These are phyloP conservation scores for Pythium brassicae DNA, from an alignment of 352 stramenopile genomes.

Conservation along the genomic window DNA sequence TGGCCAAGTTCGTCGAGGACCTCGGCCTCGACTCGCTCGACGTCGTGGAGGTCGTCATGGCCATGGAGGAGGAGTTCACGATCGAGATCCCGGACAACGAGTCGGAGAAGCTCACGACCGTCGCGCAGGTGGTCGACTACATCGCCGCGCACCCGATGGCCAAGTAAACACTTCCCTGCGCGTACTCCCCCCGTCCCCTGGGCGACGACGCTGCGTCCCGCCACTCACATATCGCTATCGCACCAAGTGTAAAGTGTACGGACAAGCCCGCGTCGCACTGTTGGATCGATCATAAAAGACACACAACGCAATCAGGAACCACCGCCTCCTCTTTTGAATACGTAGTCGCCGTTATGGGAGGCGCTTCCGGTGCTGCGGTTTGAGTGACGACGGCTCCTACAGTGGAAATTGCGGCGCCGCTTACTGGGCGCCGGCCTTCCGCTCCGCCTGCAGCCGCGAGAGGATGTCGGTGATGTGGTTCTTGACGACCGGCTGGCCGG, in stretches of 20 bases:
- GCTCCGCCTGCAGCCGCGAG: constrained; percentile 56
- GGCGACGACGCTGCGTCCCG: too few species aligned
- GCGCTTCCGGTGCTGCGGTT: too few species aligned
- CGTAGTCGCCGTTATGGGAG: too few species aligned
- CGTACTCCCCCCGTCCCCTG: too few species aligned
- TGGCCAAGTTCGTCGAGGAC: constrained; percentile 96
- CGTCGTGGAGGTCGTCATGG: constrained; percentile 96
- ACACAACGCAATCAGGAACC: too few species aligned
- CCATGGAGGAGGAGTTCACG: constrained; percentile 99
- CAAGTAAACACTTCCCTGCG: constrained; percentile 87
- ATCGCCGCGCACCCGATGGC: constrained; percentile 98
- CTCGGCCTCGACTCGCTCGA: constrained; percentile 99
- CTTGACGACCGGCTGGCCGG: constrained; percentile 77
- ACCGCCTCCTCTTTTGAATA: too few species aligned
- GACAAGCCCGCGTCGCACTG: too few species aligned
- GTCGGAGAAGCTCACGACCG: constrained; percentile 98
- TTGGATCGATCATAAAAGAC: constrained; percentile 8
- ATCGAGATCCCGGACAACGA: constrained; percentile 99
- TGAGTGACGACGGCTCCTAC: too few species aligned
- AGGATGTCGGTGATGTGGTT: constrained; percentile 87
- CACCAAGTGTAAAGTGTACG: too few species aligned
- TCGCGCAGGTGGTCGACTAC: constrained; percentile 98
- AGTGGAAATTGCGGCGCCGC: too few species aligned
- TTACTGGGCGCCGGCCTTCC: constrained; percentile 11
- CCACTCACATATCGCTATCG: too few species aligned